These are phyloP conservation scores for Globisporangium polare DNA, from an alignment of 352 stramenopile species.

Conservation along the genomic window DNA sequence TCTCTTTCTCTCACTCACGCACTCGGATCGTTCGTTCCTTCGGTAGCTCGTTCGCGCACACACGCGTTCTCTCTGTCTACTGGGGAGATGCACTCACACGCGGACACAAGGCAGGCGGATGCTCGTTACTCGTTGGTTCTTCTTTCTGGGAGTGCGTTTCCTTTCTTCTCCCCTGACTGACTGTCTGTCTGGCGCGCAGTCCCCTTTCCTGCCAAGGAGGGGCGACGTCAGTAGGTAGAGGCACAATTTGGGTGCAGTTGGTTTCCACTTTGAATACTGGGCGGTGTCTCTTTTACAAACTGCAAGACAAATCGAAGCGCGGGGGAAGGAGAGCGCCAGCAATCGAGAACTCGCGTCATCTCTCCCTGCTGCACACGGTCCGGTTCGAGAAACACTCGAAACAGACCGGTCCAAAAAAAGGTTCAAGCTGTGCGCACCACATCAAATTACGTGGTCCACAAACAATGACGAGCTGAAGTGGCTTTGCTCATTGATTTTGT, in stretches of 20 bases:
- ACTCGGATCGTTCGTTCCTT: background rate
- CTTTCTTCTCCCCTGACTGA: background rate
- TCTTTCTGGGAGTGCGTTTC: background rate
- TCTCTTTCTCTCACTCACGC: too few relatives aligned
- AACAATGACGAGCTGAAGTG: background rate
- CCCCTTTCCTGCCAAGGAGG: background rate
- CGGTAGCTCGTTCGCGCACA: background rate
- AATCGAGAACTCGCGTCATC: background rate
- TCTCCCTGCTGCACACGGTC: background rate
- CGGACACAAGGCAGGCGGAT: background rate
- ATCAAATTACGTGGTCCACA: background rate
- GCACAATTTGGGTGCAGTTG: background rate
- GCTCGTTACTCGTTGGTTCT: slow-evolving; percentile 1
- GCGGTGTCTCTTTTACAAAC: background rate
- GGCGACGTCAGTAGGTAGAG: background rate
- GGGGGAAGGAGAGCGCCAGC: background rate
- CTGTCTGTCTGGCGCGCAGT: background rate
- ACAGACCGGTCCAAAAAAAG: slow-evolving; percentile 1
- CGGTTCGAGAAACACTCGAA: background rate
- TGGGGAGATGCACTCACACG: background rate
- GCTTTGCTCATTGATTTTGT: too few relatives aligned
- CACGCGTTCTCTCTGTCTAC: background rate
- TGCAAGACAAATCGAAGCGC: background rate
- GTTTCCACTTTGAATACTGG: background rate
- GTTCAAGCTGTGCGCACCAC: background rate